phyloP scores from a whole-genome alignment of 495 filamentous ascomycete genomes.

The Podospora pseudocomata region DNA sequence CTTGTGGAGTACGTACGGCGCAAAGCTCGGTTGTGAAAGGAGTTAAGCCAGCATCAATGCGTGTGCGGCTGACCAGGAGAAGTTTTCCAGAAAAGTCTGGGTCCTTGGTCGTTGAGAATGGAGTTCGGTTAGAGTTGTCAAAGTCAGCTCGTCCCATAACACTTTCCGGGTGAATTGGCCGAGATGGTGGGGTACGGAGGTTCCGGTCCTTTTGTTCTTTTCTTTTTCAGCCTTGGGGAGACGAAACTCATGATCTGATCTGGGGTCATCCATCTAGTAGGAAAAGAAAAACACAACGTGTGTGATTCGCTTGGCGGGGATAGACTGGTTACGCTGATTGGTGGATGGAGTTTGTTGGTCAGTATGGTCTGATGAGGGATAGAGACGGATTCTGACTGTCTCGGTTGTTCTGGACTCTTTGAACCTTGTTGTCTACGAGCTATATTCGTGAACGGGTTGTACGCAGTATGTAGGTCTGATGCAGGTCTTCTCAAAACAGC shows the following conservation, averaged over 20 bases:
- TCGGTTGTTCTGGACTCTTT: not conserved
- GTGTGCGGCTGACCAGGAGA: not conserved
- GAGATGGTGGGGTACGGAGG: not conserved
- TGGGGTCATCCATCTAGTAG: not conserved
- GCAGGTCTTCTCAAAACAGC: not conserved
- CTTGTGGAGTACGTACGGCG: too few relatives aligned
- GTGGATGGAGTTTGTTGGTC: not conserved
- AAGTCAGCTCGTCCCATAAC: not conserved
- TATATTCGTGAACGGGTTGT: not conserved
- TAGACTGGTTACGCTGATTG: not conserved
- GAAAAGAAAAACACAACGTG: not conserved
- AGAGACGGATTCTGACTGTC: not conserved
- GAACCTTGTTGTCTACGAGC: not conserved
- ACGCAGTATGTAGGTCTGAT: not conserved
- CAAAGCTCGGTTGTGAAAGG: too few relatives aligned
- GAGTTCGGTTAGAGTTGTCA: not conserved
- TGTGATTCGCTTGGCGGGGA: not conserved
- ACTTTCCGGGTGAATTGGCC: not conserved
- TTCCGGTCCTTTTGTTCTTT: not conserved
- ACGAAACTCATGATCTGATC: not conserved
- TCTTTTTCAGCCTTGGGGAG: not conserved
- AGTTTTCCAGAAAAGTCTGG: slow-evolving; percentile 1
- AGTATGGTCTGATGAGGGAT: not conserved
- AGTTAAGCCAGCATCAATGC: too few relatives aligned
- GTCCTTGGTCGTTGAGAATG: not conserved